A percentile compares a stretch with the other conserved stretches of the same genome.
Evolutionary conservation across 345 rosid genomes (phyloP).

Genomic region (Psidium guajava): DNA sequence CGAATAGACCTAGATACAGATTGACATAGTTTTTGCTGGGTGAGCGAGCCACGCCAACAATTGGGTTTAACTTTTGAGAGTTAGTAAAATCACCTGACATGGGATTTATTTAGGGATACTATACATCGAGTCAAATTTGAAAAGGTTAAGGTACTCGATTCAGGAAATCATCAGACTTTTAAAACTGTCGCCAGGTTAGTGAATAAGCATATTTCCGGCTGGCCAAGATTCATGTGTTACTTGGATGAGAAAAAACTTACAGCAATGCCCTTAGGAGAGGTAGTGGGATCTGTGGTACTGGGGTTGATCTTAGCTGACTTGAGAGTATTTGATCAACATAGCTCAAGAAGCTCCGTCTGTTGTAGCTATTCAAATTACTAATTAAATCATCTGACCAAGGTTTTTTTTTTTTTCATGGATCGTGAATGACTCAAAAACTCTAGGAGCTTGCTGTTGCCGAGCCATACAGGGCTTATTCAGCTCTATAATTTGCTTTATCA

Average conservation of each 20-base stretch:
- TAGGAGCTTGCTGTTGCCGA: background rate
- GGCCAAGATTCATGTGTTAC: background rate
- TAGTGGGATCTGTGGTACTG: background rate
- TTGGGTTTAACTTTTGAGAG: background rate
- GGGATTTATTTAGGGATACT: background rate
- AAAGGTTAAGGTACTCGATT: background rate
- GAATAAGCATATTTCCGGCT: background rate
- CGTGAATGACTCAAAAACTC: background rate
- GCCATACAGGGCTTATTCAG: background rate
- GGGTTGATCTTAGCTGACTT: background rate
- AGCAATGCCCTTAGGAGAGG: background rate
- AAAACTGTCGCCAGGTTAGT: background rate
- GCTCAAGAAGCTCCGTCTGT: background rate
- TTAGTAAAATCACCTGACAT: background rate
- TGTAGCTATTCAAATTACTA: background rate
- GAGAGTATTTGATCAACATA: background rate
- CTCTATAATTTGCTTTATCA: background rate
- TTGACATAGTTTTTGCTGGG: background rate
- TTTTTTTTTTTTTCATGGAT: background rate
- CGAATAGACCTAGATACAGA: background rate
- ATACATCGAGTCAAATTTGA: background rate
- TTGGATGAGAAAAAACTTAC: background rate
- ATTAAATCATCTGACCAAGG: background rate
- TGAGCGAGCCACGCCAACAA: background rate
- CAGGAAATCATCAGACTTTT: background rate